Percentiles rank a stretch among this genome's conserved stretches.
Evolutionary conservation across 2,329 filamentous ascomycete genomes (phyloP).

Genomic region (Verticillium klebahnii): DNA sequence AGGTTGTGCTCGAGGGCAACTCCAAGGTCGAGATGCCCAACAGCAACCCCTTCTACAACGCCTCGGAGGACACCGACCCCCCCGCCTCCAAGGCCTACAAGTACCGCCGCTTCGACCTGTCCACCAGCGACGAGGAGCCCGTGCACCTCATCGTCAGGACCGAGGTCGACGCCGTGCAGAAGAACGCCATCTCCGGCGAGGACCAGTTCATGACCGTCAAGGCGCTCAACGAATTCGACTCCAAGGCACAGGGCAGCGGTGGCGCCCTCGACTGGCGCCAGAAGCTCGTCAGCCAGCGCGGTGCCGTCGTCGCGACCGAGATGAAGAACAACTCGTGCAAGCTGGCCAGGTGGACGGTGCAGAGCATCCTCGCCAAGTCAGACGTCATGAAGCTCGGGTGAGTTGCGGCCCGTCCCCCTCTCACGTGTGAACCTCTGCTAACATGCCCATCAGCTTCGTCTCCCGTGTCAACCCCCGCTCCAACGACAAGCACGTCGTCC

Average conservation of each 20-base stretch:
- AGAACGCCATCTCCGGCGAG: conserved; percentile 88
- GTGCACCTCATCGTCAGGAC: conserved; percentile 90
- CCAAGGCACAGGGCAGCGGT: conserved; percentile 91
- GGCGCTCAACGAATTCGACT: conserved; percentile 98
- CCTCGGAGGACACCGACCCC: conserved; percentile 86
- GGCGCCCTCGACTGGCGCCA: conserved; percentile 95
- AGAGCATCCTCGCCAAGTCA: conserved; percentile 94
- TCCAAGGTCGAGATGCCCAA: conserved; percentile 78
- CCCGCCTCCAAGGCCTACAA: conserved; percentile 97
- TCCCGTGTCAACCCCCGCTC: conserved; percentile 89
- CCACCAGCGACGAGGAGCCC: conserved; percentile 89
- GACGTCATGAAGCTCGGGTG: conserved; percentile 98
- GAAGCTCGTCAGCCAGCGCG: conserved; percentile 90
- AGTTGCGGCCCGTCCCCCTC: conserved; percentile 63
- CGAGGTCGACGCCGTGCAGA: conserved; percentile 91
- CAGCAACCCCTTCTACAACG: conserved; percentile 96
- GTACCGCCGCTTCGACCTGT: conserved; percentile 95
- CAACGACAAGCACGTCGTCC: conserved; percentile 89
- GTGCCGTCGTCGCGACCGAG: conserved; percentile 96
- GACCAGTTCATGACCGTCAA: conserved; percentile 91
- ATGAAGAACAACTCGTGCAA: conserved; percentile 99
- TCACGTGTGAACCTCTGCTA: not conserved
- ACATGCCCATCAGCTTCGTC: conserved; percentile 64
- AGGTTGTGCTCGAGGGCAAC: conserved; percentile 83
- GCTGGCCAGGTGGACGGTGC: conserved; percentile 94